phyloP scores from a whole-genome alignment of 2,329 filamentous ascomycete species.

The Teratosphaeriaceae sp. region DNA sequence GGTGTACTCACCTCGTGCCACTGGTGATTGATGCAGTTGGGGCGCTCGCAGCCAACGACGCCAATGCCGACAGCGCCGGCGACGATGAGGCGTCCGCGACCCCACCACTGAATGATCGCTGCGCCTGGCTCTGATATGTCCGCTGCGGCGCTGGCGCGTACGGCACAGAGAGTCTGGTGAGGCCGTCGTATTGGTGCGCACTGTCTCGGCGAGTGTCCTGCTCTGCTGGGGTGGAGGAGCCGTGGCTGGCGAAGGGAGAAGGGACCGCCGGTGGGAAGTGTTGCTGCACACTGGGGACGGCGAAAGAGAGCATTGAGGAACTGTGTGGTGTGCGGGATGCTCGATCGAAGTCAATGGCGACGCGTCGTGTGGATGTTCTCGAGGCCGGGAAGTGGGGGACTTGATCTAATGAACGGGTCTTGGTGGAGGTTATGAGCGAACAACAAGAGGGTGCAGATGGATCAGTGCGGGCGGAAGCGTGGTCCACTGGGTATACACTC shows the following conservation, averaged over 20 bases:
- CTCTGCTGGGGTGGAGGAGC: neutral
- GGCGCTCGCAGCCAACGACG: slow-evolving; percentile 20
- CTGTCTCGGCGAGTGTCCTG: neutral
- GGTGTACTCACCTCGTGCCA: slow-evolving; percentile 1
- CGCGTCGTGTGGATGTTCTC: neutral
- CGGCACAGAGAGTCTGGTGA: neutral
- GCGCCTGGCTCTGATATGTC: neutral
- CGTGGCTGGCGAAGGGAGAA: neutral
- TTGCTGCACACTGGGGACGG: slow-evolving; percentile 3
- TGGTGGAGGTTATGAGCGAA: too few relatives aligned
- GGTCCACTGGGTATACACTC: too few relatives aligned
- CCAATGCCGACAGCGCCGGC: slow-evolving; percentile 17
- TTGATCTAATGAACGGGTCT: too few relatives aligned
- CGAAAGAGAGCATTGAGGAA: slow-evolving; percentile 5
- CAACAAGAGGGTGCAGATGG: too few relatives aligned
- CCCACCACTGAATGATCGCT: slow-evolving; percentile 3
- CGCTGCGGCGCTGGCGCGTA: neutral
- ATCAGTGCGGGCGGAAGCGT: too few relatives aligned
- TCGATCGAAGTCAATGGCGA: neutral
- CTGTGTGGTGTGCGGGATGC: slow-evolving; percentile 1
- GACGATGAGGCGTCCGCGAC: slow-evolving; percentile 36
- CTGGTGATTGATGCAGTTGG: slow-evolving; percentile 8
- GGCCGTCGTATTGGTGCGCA: neutral
- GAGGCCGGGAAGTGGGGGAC: neutral
- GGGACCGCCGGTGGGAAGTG: slow-evolving; percentile 1